phyloP scores from a whole-genome alignment of 164 flowering plant genomes.

The Santalum album region DNA sequence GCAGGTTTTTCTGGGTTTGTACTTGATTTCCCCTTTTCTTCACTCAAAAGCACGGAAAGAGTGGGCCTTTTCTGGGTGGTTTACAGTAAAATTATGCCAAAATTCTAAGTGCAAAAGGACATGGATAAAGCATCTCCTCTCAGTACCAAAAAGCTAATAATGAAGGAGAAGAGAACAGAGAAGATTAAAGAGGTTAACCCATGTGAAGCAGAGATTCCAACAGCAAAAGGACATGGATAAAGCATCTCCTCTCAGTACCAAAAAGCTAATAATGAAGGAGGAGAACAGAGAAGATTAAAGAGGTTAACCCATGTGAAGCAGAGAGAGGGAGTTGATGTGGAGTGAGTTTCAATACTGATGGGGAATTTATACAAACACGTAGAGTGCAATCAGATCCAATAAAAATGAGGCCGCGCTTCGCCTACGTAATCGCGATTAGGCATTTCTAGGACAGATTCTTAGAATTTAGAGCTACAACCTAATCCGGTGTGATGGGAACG shows the following conservation, averaged over 20 bases:
- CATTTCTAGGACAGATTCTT: too few relatives aligned
- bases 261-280: too few relatives aligned
- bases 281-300: too few relatives aligned
- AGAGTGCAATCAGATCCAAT: background rate
- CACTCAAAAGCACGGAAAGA: background rate
- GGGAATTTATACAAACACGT: too few relatives aligned
- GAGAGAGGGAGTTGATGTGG: too few relatives aligned
- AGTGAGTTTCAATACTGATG: too few relatives aligned
- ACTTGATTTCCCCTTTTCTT: background rate
- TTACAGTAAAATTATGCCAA: conserved; percentile 5
- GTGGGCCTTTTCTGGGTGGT: background rate
- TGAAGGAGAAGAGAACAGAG: too few relatives aligned
- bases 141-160: too few relatives aligned
- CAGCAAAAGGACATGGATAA: conserved; percentile 14
- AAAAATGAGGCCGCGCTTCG: background rate
- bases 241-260: background rate
- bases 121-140: background rate
- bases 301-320: too few relatives aligned
- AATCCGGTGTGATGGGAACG: too few relatives aligned
- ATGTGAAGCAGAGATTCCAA: conserved; percentile 18
- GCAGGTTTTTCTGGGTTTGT: background rate
- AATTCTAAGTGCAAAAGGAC: conserved; percentile 21
- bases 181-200: too few relatives aligned
- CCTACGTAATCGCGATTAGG: conserved; percentile 12
- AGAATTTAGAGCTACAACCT: too few relatives aligned